Conservation (phyloP, 2,329 filamentous ascomycete species). For the Nakataea oryzae region DNA sequence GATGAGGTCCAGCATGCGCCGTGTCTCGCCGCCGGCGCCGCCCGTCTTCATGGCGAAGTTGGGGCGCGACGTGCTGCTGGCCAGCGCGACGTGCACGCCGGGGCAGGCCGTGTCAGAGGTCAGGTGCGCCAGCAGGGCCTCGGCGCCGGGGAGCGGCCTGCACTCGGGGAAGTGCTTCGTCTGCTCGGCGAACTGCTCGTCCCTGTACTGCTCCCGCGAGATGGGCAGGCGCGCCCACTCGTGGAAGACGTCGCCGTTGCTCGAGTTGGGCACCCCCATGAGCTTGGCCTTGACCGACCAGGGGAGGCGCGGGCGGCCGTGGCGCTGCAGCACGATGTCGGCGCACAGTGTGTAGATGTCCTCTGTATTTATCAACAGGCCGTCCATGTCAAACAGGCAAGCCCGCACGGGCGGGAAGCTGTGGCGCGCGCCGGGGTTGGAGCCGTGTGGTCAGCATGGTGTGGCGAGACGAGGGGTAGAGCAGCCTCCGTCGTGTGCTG, state of each 20-base stretch:
- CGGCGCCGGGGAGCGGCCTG: slow-evolving; percentile 53
- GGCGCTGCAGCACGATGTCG: slow-evolving; percentile 51
- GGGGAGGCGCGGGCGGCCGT: slow-evolving; percentile 48
- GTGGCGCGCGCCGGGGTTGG: background rate
- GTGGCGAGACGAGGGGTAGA: background rate
- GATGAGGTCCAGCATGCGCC: slow-evolving; percentile 28
- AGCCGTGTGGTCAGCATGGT: background rate
- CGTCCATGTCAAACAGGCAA: slow-evolving; percentile 68
- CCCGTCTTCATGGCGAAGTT: slow-evolving; percentile 55
- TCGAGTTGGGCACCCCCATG: slow-evolving; percentile 48
- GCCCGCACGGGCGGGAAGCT: slow-evolving; percentile 47
- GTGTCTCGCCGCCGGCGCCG: slow-evolving; percentile 8
- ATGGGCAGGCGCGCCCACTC: slow-evolving; percentile 59
- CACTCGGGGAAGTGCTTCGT: slow-evolving; percentile 23
- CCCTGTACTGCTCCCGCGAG: slow-evolving; percentile 29
- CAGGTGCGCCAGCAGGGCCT: slow-evolving; percentile 39
- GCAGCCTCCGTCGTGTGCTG: background rate
- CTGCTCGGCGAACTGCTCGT: slow-evolving; percentile 17
- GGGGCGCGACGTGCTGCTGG: slow-evolving; percentile 47
- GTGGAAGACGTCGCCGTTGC: slow-evolving; percentile 46
- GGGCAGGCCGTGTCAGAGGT: slow-evolving; percentile 13
- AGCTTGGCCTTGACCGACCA: slow-evolving; percentile 61
- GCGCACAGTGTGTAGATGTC: slow-evolving; percentile 57
- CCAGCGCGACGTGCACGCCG: slow-evolving; percentile 50
- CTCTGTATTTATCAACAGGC: slow-evolving; percentile 61